Base-by-base conservation (phyloP, 306 rosid genomes). In the Cucumis cinereus region DNA sequence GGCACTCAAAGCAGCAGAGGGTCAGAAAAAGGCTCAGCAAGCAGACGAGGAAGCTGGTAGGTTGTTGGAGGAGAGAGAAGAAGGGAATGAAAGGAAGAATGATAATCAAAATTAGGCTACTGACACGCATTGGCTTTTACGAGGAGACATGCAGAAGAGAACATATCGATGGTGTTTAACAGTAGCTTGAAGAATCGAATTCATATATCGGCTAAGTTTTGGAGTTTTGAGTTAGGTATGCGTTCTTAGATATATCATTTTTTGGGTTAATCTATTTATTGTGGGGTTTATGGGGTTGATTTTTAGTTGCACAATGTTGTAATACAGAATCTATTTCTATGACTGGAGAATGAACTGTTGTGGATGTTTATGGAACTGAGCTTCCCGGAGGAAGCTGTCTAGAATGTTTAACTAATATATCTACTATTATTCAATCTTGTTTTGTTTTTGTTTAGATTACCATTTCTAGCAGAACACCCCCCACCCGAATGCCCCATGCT, bases 11-110 rank as follows among this genome's bases (percentile, higher is more conserved):
- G 94, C 98, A 17, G 82, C 91, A 0, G 98, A 94, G 83, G 90
- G 92, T 1, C 98, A 91, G 93, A 94, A 87, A 85, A 94, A 90
- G 88, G 86, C 79, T 52, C 96, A 87, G 77, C 93, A 85, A 84
- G 86, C 83, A 33, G 96, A 94, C 57, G 93, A 86, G 79, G 98
- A 94, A 85, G 89, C 97, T 38, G 98, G 97, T 24, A 91, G 89
- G 80, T 80, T 94, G 93, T 79, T 93, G 82, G 91, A 90, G 85
- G 91, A 89, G 85, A 89, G 85, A 59, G 93, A 87, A 4, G 96
- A 88, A 62, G 90, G 81, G 1, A 55, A 30, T 2, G 97, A 85
- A 28, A 94, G 78, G 90, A 93, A 88, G 88, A 87, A 20, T 57
- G 98, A 87, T 30, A 80, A 76, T 50, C 81, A 91, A 81, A 79